A percentile compares a stretch with the other conserved stretches of the same genome.
Conservation (phyloP, 1,139 yeast genomes). For the Yarrowia galli region DNA sequence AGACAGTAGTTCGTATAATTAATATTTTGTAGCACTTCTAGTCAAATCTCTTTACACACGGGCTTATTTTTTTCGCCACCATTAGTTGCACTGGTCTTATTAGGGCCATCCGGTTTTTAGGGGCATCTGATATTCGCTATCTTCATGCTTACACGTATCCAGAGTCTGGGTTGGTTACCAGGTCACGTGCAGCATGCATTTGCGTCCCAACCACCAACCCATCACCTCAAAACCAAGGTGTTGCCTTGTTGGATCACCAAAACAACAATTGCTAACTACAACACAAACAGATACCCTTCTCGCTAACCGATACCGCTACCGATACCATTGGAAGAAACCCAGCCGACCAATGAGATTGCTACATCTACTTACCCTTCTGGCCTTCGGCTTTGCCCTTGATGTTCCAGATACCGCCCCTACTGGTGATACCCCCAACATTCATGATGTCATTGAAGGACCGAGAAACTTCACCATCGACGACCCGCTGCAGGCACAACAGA, state of each 20-base stretch:
- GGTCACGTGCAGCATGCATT: conserved; percentile 27
- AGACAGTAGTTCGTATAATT: too few species aligned
- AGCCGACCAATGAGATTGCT: conserved; percentile 18
- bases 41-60: too few species aligned
- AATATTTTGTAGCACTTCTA: too few species aligned
- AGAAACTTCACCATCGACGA: conserved; percentile 28
- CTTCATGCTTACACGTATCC: conserved; percentile 15
- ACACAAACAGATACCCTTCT: conserved; percentile 17
- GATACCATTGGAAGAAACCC: background rate
- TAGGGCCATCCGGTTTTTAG: background rate
- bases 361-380: background rate
- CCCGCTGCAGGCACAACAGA: conserved; percentile 8
- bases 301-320: background rate
- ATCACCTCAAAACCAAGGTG: background rate
- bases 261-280: background rate
- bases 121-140: conserved; percentile 8
- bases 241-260: background rate
- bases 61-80: background rate
- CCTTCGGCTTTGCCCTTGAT: conserved; percentile 19
- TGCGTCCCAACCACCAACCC: conserved; percentile 11
- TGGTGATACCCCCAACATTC: background rate
- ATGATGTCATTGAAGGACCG: conserved; percentile 18
- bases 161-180: background rate
- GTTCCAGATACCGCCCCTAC: background rate
- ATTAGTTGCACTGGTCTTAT: background rate